Percentiles rank a stretch among this genome's conserved stretches.
Evolutionary conservation across 2,329 filamentous ascomycete species (phyloP).

Genomic region (Penicillium aurantiogriseum): DNA sequence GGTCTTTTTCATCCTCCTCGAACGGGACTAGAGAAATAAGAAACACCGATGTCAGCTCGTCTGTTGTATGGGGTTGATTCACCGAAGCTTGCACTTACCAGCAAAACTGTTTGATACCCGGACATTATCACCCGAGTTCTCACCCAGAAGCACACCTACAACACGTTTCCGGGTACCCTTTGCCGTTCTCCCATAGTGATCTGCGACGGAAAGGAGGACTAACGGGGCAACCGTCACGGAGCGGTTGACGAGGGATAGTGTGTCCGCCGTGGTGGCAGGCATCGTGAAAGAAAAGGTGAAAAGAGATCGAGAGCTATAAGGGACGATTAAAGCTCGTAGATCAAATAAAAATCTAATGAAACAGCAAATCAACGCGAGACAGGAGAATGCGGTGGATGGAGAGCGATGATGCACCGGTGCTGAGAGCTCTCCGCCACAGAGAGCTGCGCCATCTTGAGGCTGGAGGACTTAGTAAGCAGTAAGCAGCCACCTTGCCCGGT

Average conservation of each 20-base stretch:
- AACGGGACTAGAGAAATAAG: slow-evolving; percentile 70
- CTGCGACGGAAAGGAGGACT: slow-evolving; percentile 94
- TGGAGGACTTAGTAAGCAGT: slow-evolving; percentile 21
- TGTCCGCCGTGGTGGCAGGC: slow-evolving; percentile 96
- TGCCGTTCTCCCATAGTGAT: slow-evolving; percentile 93
- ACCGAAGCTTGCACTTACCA: slow-evolving; percentile 56
- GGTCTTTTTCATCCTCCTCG: slow-evolving; percentile 98
- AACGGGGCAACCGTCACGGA: slow-evolving; percentile 96
- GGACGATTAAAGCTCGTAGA: slow-evolving; percentile 2
- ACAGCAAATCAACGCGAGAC: slow-evolving; percentile 6
- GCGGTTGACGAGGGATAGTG: slow-evolving; percentile 87
- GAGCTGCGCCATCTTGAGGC: slow-evolving; percentile 17
- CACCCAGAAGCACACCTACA: slow-evolving; percentile 88
- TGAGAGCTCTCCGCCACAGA: slow-evolving; percentile 24
- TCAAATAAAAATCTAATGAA: slow-evolving; percentile 3
- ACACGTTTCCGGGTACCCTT: slow-evolving; percentile 87
- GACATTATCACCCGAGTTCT: slow-evolving; percentile 95
- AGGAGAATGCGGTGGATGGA: slow-evolving; percentile 8
- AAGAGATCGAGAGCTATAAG: not conserved
- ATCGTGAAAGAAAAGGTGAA: slow-evolving; percentile 54
- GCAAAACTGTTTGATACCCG: slow-evolving; percentile 99
- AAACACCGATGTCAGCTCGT: slow-evolving; percentile 21
- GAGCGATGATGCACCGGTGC: slow-evolving; percentile 21
- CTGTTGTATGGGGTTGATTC: slow-evolving; percentile 1
- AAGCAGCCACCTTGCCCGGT: slow-evolving; percentile 3